phyloP scores from a whole-genome alignment of 2,329 filamentous ascomycete species.

The Dothideomycetidae sp. region DNA sequence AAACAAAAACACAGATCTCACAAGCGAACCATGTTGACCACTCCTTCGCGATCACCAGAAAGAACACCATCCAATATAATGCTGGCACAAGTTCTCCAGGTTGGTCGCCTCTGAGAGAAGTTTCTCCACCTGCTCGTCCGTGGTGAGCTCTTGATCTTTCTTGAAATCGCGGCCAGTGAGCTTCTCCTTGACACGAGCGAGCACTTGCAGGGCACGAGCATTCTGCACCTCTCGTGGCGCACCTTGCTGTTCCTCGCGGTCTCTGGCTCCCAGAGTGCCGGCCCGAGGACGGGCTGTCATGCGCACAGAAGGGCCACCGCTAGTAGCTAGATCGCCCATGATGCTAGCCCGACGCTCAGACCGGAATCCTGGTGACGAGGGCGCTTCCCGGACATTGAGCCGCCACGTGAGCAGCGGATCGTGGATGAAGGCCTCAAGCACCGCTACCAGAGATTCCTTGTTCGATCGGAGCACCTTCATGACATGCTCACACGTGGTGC shows the following conservation, averaged over 20 bases:
- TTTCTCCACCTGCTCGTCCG: conserved; percentile 83
- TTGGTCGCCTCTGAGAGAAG: conserved; percentile 91
- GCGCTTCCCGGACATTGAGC: conserved; percentile 50
- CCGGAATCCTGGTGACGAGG: conserved; percentile 44
- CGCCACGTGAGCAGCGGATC: conserved; percentile 98
- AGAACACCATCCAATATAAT: conserved; percentile 98
- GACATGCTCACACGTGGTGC: conserved; percentile 94
- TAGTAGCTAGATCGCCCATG: conserved; percentile 28
- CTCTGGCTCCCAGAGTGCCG: conserved; percentile 1
- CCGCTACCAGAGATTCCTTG: conserved; percentile 97
- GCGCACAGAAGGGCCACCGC: conserved; percentile 4
- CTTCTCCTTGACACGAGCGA: conserved; percentile 88
- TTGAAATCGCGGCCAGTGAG: conserved; percentile 89
- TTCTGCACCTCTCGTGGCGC: conserved; percentile 66
- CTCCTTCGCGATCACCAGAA: conserved; percentile 55
- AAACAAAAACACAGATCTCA: too few species aligned
- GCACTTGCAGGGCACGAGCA: conserved; percentile 76
- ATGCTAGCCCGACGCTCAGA: conserved; percentile 47
- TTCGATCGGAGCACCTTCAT: conserved; percentile 95
- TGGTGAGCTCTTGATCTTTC: conserved; percentile 65
- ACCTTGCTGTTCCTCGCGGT: conserved; percentile 16
- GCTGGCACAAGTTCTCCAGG: conserved; percentile 92
- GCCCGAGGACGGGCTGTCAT: conserved; percentile 2
- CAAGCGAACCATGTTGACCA: too few species aligned
- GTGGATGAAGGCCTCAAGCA: conserved; percentile 97